Base-by-base conservation (phyloP, 2,329 filamentous ascomycete species). In the Trichoderma sp. region DNA sequence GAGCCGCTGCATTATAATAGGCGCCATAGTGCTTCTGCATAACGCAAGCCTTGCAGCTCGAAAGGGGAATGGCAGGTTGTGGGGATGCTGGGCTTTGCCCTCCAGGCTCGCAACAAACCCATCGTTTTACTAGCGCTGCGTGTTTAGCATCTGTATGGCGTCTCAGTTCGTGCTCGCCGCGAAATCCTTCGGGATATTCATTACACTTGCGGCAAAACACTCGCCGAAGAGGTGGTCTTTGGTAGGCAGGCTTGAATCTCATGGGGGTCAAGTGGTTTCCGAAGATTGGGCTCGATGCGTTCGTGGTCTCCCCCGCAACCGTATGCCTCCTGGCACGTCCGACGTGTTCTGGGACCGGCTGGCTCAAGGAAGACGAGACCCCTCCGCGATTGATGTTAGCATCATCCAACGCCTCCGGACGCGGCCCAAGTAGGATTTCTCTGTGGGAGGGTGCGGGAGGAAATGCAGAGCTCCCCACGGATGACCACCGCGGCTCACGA, bases 161-260 rank as follows among this genome's bases (percentile, higher is more conserved):
- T 74, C 92, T 88, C 66, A 95, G 87, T 83, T 98, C 95, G 83
- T 98, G 95, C 74, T 97, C 95, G 75, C 95, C 95, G 63, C 95
- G 93, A 83, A 98, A 98, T 6, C 95, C 95, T 76, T 95, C 92
- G 3, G 93, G 93, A 76, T 96, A 92, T 80, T 95, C 93, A 78
- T 92, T 91, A 85, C 95, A 98, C 79, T 93, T 90, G 21, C 88
- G 86, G 83, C 95, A 98, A 81, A 91, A 92, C 67, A 95, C 92
- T 78, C 94, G 93, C 29, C 91, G 90, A 69, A 94, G 89, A 29
- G 91, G 89, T 27, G 87, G 86, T 31, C 88, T 85, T 76, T 89
- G 88, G 75, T 89, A 89, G 0, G 87, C 83, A 1, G 86, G 83
- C 24, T 80, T 82, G 45, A 82, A 81, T 35, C 80, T 80, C 21